Evolutionary conservation across 768 basidiomycete genomes (phyloP), one percentile per base, ranked within the genome.

Genomic region (Collybia sordida): DNA sequence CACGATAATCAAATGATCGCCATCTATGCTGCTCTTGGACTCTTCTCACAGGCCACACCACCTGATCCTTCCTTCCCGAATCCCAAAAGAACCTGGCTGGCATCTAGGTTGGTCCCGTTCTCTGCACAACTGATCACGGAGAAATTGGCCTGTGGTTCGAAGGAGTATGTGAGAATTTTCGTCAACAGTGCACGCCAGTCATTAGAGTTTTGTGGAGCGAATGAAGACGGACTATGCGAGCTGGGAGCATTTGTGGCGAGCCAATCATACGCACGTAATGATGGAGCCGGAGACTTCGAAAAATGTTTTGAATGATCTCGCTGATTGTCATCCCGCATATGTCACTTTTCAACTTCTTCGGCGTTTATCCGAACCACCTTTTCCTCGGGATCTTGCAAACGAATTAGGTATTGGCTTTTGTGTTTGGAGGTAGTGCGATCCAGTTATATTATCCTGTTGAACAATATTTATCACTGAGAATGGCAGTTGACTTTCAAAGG

Each of bases 1-100:
- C 91, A 94, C 62, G 91, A 93, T 62, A 90, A 93, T 63, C 74
- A 87, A 60, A 89, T 95, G 81, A 72, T 89, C 35, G 84, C 89
- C 28, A 86, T 93, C 42, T 87, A 84, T 55, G 77, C 66, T 69
- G 89, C 61, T 49, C 81, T 70, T 66, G 91, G 79, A 36, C 73
- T 80, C 43, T 82, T 78, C 63, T 64, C 50, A 5, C 78, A 76
- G 53, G 48, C 47, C 12, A 43, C 8, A 4, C 55, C 66, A n/a
- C 64, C 72, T 23, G 67, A 73, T 56, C 71, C 73, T 0, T 57
- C 55, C 3, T 45, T 37, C 7, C 65, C 67, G 21, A 64, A 77
- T 22, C 59, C 65, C 1, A 54, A 50, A 14, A 55, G 78, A 47
- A 71, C 64, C 7, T 92, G 87, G 86, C 51, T 78, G 1, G 68